A percentile compares a stretch with the other conserved stretches of the same genome.
Conservation (phyloP, 305 asterid genomes). For the Rubia tinctorum region DNA sequence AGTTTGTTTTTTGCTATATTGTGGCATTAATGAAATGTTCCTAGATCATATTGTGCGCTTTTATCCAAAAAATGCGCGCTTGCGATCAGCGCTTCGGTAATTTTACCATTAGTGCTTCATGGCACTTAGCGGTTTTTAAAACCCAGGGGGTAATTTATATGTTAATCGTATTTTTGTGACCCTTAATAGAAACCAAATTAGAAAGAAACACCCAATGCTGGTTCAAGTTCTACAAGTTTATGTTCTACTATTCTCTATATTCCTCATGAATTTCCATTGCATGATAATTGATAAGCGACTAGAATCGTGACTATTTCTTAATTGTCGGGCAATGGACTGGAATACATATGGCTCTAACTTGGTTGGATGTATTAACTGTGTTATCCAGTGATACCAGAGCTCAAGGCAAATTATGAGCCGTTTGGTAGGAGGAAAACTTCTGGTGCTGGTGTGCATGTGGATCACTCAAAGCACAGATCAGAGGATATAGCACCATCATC, state of each 20-base stretch:
- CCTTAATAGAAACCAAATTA: background rate
- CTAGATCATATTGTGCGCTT: too few relatives aligned
- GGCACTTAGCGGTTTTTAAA: too few relatives aligned
- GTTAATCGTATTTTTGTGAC: background rate
- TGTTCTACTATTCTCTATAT: background rate
- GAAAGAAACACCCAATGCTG: background rate
- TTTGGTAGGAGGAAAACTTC: constrained; percentile 59
- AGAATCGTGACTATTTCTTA: background rate
- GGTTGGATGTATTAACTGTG: constrained; percentile 13
- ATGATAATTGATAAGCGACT: background rate
- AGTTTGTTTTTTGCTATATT: too few relatives aligned
- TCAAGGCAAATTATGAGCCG: constrained; percentile 59
- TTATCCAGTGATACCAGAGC: constrained; percentile 55
- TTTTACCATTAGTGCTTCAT: too few relatives aligned
- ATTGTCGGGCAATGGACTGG: background rate
- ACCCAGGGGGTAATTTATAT: background rate
- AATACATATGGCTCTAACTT: background rate
- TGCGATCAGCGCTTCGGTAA: too few relatives aligned
- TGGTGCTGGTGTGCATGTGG: constrained; percentile 58
- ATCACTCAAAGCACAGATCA: constrained; percentile 51
- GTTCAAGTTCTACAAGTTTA: background rate
- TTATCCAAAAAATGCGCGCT: too few relatives aligned
- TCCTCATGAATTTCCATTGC: background rate
- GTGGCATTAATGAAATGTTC: too few relatives aligned
- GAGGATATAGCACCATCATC: constrained; percentile 66